Evolutionary conservation across 768 basidiomycete genomes (phyloP).

Genomic region (Kwoniella dendrophila): DNA sequence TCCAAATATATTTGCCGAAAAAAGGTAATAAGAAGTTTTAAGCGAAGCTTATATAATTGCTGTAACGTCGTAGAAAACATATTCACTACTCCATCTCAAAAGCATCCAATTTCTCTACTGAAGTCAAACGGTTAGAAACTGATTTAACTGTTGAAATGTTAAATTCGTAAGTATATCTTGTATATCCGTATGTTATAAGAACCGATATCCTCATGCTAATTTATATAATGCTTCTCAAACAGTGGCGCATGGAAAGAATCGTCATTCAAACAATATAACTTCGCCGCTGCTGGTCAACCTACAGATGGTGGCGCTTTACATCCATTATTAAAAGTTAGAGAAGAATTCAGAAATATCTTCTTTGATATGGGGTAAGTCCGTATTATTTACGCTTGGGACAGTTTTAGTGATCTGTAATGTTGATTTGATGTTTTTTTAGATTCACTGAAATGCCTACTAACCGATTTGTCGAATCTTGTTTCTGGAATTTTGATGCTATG

Average conservation of each 20-base stretch:
- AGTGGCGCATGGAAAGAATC: constrained; percentile 95
- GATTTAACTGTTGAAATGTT: constrained; percentile 96
- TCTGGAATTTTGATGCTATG: constrained; percentile 98
- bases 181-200: neutral
- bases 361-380: constrained; percentile 91
- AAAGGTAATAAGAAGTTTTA: neutral
- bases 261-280: constrained; percentile 97
- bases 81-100: constrained; percentile 91
- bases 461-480: constrained; percentile 93
- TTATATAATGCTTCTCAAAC: too few relatives aligned
- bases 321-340: constrained; percentile 93
- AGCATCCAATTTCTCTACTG: constrained; percentile 83
- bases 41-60: neutral
- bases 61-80: constrained; percentile 69
- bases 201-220: constrained; percentile 8
- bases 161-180: constrained; percentile 66
- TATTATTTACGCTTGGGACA: neutral
- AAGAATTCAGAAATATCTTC: constrained; percentile 97
- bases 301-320: constrained; percentile 90
- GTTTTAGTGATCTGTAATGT: neutral
- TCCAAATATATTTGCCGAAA: neutral
- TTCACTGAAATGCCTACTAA: constrained; percentile 99
- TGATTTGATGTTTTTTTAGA: constrained; percentile 57
- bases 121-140: constrained; percentile 88
- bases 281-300: constrained; percentile 90